Evolutionary conservation across 331 rosid species (phyloP), one percentile per base, ranked within the genome.

Genomic region (Saraca asoca): DNA sequence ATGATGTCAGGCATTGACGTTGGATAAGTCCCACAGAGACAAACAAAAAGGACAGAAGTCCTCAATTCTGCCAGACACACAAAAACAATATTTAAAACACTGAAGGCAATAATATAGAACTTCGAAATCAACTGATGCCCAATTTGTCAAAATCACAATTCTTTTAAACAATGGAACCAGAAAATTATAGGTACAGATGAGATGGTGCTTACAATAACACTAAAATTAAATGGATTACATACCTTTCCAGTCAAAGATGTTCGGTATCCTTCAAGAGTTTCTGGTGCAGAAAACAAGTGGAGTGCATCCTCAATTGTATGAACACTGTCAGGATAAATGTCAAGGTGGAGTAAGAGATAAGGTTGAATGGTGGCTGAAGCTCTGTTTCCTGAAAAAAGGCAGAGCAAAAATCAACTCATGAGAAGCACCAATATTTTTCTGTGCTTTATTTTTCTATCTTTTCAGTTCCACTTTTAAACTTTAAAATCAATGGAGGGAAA

Each of bases 211-310:
- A 6, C 8, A 15, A n/a, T 7, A 51, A 46, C 14, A 29, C 41
- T 34, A n/a, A 31, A 14, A 8, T 1, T 31, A 6, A 43, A 49
- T 43, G 41, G 70, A 43, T 45, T 12, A 35, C 12, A 66, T 79
- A 94, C 97, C 95, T 90, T 90, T 71, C 95, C 97, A 63, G 91
- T 68, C 39, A 77, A 44, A 12, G 97, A 83, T 42, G 97, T 10
- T 57, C 92, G 87, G 73, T 88, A 94, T 29, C 97, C 99, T 80
- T 94, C 99, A 33, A 94, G 88, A 69, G 85, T 80, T 80, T 90
- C 99, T 35, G 88, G 88, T 14, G 86, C 95, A 75, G 95, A 86
- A 82, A 84, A 94, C 79, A 88, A 68, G 78, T 70, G 88, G 64
- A 94, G 75, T 8, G 99, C 99, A 77, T 94, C 90, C 82, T 88